Conservation (phyloP, 176 grass and related monocot genomes). For the Musa schizocarpa region DNA sequence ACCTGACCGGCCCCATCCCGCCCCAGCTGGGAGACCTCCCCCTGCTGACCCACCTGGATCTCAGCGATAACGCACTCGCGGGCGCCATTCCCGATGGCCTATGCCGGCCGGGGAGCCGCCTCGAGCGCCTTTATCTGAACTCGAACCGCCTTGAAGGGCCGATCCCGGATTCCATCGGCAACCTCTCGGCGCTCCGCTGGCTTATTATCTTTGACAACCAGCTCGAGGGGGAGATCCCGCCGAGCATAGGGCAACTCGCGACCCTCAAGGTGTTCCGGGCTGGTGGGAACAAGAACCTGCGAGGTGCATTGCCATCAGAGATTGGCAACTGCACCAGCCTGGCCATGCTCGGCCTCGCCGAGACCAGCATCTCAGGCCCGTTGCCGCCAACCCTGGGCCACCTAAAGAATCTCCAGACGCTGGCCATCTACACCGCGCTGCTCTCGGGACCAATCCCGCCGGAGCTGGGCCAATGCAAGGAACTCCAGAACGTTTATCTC, state of each 20-base stretch:
- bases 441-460: slow-evolving; percentile 62
- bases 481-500: slow-evolving; percentile 56
- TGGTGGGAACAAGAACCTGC: slow-evolving; percentile 72
- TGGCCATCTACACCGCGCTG: slow-evolving; percentile 64
- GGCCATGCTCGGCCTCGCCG: slow-evolving; percentile 64
- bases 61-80: slow-evolving; percentile 63
- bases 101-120: slow-evolving; percentile 53
- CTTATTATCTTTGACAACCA: slow-evolving; percentile 79
- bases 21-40: slow-evolving; percentile 35
- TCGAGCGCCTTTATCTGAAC: slow-evolving; percentile 42
- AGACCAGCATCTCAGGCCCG: slow-evolving; percentile 57
- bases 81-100: slow-evolving; percentile 44
- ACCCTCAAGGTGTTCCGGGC: slow-evolving; percentile 45
- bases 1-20: slow-evolving; percentile 61
- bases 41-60: slow-evolving; percentile 46
- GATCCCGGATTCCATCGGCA: slow-evolving; percentile 47
- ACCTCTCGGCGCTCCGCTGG: slow-evolving; percentile 41
- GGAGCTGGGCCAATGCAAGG: slow-evolving; percentile 50
- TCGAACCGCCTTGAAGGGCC: slow-evolving; percentile 59
- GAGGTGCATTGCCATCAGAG: slow-evolving; percentile 43
- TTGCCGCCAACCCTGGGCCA: slow-evolving; percentile 43
- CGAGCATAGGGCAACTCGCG: slow-evolving; percentile 34
- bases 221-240: slow-evolving; percentile 53
- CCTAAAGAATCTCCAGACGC: slow-evolving; percentile 52
- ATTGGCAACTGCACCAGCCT: slow-evolving; percentile 55